Base-by-base conservation (phyloP, 2,329 filamentous ascomycete species). In the Zasmidium cellare region DNA sequence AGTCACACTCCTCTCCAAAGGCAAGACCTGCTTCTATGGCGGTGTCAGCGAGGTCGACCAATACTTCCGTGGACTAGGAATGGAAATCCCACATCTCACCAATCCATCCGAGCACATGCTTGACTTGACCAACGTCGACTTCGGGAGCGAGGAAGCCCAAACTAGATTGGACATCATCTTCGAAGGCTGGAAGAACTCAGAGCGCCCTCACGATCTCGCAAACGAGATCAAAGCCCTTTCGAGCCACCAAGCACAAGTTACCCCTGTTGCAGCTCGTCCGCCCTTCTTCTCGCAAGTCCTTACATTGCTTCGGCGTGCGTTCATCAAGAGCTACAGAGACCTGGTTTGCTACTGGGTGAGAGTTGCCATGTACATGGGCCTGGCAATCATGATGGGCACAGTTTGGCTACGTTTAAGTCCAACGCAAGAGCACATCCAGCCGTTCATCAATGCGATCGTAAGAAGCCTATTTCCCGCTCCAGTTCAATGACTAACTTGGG, bases 361-460 rank as follows among this genome's bases (percentile, higher is more conserved):
- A 1, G 77, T 93, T 25, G 86, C 82, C 31, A 94, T 94, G 90
- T 93, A 94, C 71, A 78, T 86, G 51, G 84, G 83, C 12, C 79
- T 94, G 7, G 89, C 90, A 1, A 84, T 93, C 63, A 87, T 93
- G 83, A 91, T 92, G 87, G 90, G 91, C 2, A 94, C 91, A 0
- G 89, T 96, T 6, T 96, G 89, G 86, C 76, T 94, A n/a, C 84
- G 90, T 2, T 79, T 96, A 1, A 74, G 80, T 2, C 79, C 85
- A 0, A 75, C 80, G 0, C 90, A 94, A 70, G 77, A 81, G 46
- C 86, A 87, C 56, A 93, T 96, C 62, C 87, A 90, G 65, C 84
- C 90, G 0, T 88, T 90, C 64, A 89, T 86, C 71, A 96, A 94
- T 69, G 88, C 89, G 19, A 87, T 94, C 61, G 67, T 69, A 57